Evolutionary conservation across 2,329 filamentous ascomycete genomes (phyloP).

Genomic region (Helminthosporium solani): DNA sequence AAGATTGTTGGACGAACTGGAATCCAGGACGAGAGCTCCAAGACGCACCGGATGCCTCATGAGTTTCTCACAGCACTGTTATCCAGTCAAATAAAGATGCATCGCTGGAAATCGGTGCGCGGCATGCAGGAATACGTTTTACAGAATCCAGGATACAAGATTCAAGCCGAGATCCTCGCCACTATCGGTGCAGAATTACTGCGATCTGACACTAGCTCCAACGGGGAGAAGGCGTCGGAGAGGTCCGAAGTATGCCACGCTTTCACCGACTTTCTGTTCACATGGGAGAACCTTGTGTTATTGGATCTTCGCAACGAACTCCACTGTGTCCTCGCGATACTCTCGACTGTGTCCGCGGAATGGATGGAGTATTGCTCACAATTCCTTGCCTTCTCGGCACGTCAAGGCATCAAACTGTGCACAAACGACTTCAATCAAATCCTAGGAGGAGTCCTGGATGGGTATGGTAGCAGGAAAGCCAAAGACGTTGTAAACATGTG

Average conservation of each 20-base stretch:
- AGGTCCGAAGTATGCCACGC: slow-evolving; percentile 20
- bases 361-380: slow-evolving; percentile 33
- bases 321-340: slow-evolving; percentile 33
- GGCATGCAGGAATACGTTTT: slow-evolving; percentile 40
- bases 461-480: slow-evolving; percentile 51
- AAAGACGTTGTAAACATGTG: slow-evolving; percentile 52
- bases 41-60: slow-evolving; percentile 32
- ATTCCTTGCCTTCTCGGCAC: slow-evolving; percentile 30
- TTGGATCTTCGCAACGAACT: slow-evolving; percentile 27
- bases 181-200: slow-evolving; percentile 33
- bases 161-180: slow-evolving; percentile 31
- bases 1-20: slow-evolving; percentile 29
- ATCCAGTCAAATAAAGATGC: slow-evolving; percentile 45
- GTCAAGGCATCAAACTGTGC: slow-evolving; percentile 27
- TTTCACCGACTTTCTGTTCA: slow-evolving; percentile 33
- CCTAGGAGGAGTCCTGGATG: slow-evolving; percentile 56
- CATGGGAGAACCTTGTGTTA: slow-evolving; percentile 31
- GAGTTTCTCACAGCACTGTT: slow-evolving; percentile 43
- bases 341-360: slow-evolving; percentile 28
- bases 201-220: slow-evolving; percentile 19
- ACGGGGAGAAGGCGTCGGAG: slow-evolving; percentile 6
- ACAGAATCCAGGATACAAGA: slow-evolving; percentile 25
- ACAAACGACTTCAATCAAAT: slow-evolving; percentile 52
- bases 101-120: slow-evolving; percentile 44
- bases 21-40: slow-evolving; percentile 16